phyloP scores from a whole-genome alignment of 2,329 filamentous ascomycete species.

The Trichoderma sp. region DNA sequence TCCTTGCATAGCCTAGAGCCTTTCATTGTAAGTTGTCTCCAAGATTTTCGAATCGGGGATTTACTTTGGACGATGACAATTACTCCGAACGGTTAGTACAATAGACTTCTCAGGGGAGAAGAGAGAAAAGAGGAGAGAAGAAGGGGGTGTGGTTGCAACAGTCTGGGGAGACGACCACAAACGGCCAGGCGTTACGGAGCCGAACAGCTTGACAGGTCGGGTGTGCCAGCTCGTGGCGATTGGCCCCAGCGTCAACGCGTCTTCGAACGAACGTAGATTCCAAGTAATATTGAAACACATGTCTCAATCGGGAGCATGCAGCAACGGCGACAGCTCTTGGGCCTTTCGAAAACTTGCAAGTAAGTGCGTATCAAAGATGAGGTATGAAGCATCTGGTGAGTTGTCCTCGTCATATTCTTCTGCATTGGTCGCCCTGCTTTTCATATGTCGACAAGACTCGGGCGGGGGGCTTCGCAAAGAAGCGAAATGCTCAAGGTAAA shows the following conservation, averaged over 20 bases:
- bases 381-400: background rate
- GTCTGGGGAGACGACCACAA: conserved; percentile 3
- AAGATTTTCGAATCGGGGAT: conserved; percentile 13
- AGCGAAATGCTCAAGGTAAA: background rate
- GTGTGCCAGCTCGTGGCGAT: background rate
- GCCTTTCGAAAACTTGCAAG: background rate
- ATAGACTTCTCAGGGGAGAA: background rate
- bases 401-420: conserved; percentile 1
- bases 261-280: background rate
- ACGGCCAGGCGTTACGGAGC: conserved; percentile 7
- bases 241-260: background rate
- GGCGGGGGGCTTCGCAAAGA: background rate
- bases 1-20: conserved; percentile 19
- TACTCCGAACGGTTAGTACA: conserved; percentile 20
- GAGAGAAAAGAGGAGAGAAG: background rate
- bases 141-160: background rate
- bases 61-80: conserved; percentile 9
- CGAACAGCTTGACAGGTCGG: background rate
- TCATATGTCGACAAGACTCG: background rate
- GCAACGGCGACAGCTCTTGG: background rate
- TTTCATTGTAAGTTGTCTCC: background rate
- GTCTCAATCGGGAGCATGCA: background rate
- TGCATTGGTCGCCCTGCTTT: conserved; percentile 7
- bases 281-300: background rate
- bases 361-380: background rate